phyloP scores from a whole-genome alignment of 805 yeast species.

The Ogataea ganodermae region DNA sequence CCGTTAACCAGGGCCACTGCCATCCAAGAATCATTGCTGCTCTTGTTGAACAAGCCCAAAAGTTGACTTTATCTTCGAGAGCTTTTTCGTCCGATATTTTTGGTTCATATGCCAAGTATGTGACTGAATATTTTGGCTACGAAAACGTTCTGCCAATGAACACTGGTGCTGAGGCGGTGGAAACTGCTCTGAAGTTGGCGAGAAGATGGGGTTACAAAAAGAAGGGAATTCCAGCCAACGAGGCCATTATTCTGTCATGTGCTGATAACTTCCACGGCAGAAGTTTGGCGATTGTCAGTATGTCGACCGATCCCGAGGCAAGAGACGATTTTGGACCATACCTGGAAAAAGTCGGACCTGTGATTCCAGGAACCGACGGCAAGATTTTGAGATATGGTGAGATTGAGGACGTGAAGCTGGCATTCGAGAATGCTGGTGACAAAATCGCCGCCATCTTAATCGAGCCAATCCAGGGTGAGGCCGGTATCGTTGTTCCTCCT shows the following conservation, averaged over 20 bases:
- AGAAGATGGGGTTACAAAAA: slow-evolving; percentile 95
- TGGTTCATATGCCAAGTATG: slow-evolving; percentile 81
- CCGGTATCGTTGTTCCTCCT: slow-evolving; percentile 96
- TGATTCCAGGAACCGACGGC: slow-evolving; percentile 70
- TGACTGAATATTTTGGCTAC: slow-evolving; percentile 86
- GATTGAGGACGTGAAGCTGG: slow-evolving; percentile 82
- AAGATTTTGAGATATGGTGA: slow-evolving; percentile 75
- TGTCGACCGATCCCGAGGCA: slow-evolving; percentile 96
- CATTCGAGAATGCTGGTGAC: slow-evolving; percentile 80
- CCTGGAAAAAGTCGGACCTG: slow-evolving; percentile 78
- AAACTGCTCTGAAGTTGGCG: slow-evolving; percentile 89
- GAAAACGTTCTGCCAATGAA: slow-evolving; percentile 97
- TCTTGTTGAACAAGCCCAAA: slow-evolving; percentile 81
- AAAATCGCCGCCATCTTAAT: slow-evolving; percentile 86
- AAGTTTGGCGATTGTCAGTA: slow-evolving; percentile 90
- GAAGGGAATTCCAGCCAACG: slow-evolving; percentile 78
- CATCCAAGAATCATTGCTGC: slow-evolving; percentile 91
- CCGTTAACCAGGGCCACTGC: slow-evolving; percentile 97
- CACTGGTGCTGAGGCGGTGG: slow-evolving; percentile 99
- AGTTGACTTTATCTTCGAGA: slow-evolving; percentile 83
- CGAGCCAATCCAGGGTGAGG: slow-evolving; percentile 98
- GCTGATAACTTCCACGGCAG: slow-evolving; percentile 95
- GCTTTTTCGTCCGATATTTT: slow-evolving; percentile 91
- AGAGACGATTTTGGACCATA: slow-evolving; percentile 89
- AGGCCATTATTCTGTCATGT: slow-evolving; percentile 87